phyloP scores from a whole-genome alignment of 2,329 filamentous ascomycete species.

The Trichoderma endophyticum region DNA sequence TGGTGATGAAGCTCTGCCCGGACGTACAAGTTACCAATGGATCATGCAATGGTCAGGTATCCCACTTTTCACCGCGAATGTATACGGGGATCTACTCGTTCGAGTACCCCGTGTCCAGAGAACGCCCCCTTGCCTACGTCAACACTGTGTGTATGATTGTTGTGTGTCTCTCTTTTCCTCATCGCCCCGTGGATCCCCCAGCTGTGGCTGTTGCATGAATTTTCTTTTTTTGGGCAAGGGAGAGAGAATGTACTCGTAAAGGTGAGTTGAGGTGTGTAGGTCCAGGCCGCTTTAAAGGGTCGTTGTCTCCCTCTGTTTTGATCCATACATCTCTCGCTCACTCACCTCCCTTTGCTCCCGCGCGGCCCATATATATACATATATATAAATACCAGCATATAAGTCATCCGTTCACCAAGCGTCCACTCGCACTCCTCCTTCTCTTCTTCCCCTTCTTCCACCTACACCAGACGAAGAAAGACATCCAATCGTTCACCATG shows the following conservation, averaged over 20 bases:
- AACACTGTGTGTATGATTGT: slow-evolving; percentile 12
- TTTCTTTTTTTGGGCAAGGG: slow-evolving; percentile 1
- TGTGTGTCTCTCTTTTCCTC: not conserved
- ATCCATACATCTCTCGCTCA: not conserved
- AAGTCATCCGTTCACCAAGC: not conserved
- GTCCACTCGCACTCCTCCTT: not conserved
- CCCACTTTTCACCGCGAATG: not conserved
- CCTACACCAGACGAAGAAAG: not conserved
- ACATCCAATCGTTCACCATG: slow-evolving; percentile 16
- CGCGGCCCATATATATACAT: not conserved
- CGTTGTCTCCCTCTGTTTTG: slow-evolving; percentile 4
- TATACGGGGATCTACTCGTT: not conserved
- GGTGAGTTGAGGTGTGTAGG: not conserved
- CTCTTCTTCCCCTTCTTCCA: not conserved
- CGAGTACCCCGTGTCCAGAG: not conserved
- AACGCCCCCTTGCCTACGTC: slow-evolving; percentile 10
- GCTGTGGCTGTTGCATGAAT: slow-evolving; percentile 17
- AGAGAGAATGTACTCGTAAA: not conserved
- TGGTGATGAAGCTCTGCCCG: not conserved
- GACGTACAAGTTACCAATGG: not conserved
- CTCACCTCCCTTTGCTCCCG: slow-evolving; percentile 1
- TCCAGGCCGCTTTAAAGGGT: slow-evolving; percentile 7
- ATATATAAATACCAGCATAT: slow-evolving; percentile 4
- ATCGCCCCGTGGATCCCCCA: slow-evolving; percentile 15
- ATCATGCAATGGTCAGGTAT: not conserved